Conservation (phyloP, 768 basidiomycete species). For the Lactifluus hygrophoroides region DNA sequence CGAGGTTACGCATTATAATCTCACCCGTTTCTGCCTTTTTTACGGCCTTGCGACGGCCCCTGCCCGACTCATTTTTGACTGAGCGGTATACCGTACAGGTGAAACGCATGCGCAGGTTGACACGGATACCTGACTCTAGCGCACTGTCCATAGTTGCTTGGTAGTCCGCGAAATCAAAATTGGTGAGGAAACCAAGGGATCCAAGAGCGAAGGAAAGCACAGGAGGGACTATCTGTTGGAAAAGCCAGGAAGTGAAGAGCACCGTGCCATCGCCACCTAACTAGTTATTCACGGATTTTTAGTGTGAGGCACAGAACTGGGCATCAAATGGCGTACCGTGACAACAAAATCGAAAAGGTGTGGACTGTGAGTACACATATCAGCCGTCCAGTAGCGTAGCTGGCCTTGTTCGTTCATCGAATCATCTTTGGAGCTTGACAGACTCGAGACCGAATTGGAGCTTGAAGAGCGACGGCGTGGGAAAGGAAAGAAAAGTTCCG, state of each 20-base stretch:
- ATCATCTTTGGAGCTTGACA: constrained; percentile 39
- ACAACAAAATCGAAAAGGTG: constrained; percentile 97
- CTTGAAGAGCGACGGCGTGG: constrained; percentile 69
- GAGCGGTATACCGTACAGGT: constrained; percentile 98
- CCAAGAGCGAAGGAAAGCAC: constrained; percentile 96
- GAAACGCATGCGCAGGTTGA: constrained; percentile 98
- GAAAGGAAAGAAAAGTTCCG: constrained; percentile 78
- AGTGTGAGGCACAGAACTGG: not conserved
- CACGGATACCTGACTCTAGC: constrained; percentile 88
- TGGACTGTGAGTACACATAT: constrained; percentile 86
- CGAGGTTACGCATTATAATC: constrained; percentile 92
- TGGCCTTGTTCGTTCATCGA: constrained; percentile 66
- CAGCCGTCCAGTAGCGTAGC: constrained; percentile 93
- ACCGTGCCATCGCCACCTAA: constrained; percentile 98
- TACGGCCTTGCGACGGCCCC: constrained; percentile 62
- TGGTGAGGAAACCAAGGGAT: constrained; percentile 94
- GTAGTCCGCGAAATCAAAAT: constrained; percentile 89
- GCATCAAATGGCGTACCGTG: constrained; percentile 52
- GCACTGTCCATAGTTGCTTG: constrained; percentile 77
- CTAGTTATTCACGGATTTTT: constrained; percentile 34
- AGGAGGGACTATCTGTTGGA: constrained; percentile 97
- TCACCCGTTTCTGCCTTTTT: constrained; percentile 93
- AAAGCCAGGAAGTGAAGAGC: constrained; percentile 97
- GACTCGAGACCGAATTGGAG: constrained; percentile 49
- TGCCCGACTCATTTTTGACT: constrained; percentile 58